Evolutionary conservation across 2,329 filamentous ascomycete genomes (phyloP).

Genomic region (Colletotrichum caudatum): DNA sequence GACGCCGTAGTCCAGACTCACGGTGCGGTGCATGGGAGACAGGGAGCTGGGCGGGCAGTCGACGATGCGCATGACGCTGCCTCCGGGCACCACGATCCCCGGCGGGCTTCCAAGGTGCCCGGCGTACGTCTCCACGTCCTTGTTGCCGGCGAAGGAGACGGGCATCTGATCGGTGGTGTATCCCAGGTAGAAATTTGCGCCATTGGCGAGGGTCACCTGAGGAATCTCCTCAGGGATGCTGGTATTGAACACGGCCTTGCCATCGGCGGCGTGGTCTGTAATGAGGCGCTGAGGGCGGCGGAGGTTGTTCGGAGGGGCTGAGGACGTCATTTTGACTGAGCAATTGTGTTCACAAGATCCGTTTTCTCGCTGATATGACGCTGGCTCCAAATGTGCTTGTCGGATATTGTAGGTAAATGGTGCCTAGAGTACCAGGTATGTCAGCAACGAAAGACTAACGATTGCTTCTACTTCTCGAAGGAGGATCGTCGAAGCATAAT

Average conservation of each 20-base stretch:
- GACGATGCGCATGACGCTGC: slow-evolving; percentile 60
- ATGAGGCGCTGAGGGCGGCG: slow-evolving; percentile 47
- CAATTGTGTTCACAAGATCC: too few relatives aligned
- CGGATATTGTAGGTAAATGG: background rate
- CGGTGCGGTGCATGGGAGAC: slow-evolving; percentile 64
- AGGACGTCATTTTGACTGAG: slow-evolving; percentile 19
- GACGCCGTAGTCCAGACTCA: slow-evolving; percentile 67
- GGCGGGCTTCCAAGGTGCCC: slow-evolving; percentile 43
- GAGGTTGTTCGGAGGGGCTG: slow-evolving; percentile 17
- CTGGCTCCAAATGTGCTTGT: background rate
- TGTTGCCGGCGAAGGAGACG: slow-evolving; percentile 38
- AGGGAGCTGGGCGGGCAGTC: slow-evolving; percentile 57
- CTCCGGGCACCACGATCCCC: slow-evolving; percentile 49
- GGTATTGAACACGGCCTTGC: slow-evolving; percentile 51
- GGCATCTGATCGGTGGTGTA: slow-evolving; percentile 48
- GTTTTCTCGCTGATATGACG: background rate
- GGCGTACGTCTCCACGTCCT: slow-evolving; percentile 45
- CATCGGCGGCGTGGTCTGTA: slow-evolving; percentile 50
- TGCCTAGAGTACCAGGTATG: background rate
- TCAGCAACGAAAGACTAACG: background rate
- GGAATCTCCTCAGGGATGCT: slow-evolving; percentile 44
- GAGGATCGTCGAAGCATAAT: background rate
- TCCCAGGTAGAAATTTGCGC: slow-evolving; percentile 45
- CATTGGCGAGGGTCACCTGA: slow-evolving; percentile 40
- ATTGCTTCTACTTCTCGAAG: slow-evolving; percentile 19